These are phyloP conservation scores for Garcia nutans DNA, from an alignment of 345 rosid species.

Conservation along the genomic window DNA sequence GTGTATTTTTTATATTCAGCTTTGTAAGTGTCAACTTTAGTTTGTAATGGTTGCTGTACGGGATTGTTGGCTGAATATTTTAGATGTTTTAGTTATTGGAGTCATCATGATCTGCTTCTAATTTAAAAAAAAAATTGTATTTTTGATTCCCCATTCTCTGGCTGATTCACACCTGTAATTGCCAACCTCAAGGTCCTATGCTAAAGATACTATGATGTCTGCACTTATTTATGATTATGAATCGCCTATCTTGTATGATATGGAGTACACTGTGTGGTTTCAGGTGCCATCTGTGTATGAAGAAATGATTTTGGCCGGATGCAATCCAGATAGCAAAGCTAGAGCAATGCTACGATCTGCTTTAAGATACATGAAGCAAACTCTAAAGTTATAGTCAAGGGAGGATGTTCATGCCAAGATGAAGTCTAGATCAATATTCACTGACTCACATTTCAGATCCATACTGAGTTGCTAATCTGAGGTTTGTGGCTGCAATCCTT, in stretches of 20 bases:
- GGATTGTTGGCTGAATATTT: background rate
- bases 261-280: conserved; percentile 15
- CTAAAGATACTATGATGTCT: background rate
- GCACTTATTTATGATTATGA: background rate
- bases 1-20: background rate
- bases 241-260: background rate
- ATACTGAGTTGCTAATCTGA: conserved; percentile 6
- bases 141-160: no score
- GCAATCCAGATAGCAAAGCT: conserved; percentile 89
- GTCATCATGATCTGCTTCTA: background rate
- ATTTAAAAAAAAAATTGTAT: background rate
- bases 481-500: conserved; percentile 25
- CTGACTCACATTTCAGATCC: background rate
- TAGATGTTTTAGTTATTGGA: background rate
- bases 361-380: conserved; percentile 82
- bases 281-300: conserved; percentile 91
- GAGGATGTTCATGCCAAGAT: conserved; percentile 13
- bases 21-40: background rate
- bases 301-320: conserved; percentile 86
- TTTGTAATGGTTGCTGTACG: background rate
- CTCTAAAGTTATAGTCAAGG: conserved; percentile 39
- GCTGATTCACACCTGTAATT: background rate
- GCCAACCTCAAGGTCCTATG: background rate
- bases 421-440: background rate
- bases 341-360: conserved; percentile 96